Percentiles rank a stretch among this genome's conserved stretches.
These are phyloP conservation scores for Sporisorium exsertum DNA, from an alignment of 1,284 basidiomycete genomes.

Conservation along the genomic window DNA sequence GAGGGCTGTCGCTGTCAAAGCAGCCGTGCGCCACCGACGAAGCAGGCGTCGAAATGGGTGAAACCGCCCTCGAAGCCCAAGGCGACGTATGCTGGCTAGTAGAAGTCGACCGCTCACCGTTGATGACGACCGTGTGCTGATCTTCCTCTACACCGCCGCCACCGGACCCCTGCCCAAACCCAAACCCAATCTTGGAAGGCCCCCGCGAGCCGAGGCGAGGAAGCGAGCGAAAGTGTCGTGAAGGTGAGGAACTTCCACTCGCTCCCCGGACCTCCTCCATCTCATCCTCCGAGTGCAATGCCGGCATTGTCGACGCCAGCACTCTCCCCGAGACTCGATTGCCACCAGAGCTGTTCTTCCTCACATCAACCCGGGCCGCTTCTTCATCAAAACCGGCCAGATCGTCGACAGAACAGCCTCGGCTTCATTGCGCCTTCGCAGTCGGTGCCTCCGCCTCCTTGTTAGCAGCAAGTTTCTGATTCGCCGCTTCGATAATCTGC, in stretches of 20 bases:
- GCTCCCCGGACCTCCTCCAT: conserved; percentile 25
- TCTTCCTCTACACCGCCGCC: background rate
- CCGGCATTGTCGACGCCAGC: conserved; percentile 23
- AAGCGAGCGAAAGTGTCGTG: conserved; percentile 37
- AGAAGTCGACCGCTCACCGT: conserved; percentile 4
- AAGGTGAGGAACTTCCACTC: conserved; percentile 43
- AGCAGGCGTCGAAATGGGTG: conserved; percentile 20
- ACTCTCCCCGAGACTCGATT: conserved; percentile 3
- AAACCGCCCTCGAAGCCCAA: conserved; percentile 14
- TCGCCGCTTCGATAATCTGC: conserved; percentile 62
- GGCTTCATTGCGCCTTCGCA: conserved; percentile 31
- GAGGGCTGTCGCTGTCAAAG: background rate
- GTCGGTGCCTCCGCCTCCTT: conserved; percentile 23
- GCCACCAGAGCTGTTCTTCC: conserved; percentile 41
- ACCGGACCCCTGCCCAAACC: background rate
- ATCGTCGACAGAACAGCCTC: conserved; percentile 47
- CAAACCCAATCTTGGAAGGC: background rate
- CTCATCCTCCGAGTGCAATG: conserved; percentile 17
- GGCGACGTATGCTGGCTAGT: conserved; percentile 22
- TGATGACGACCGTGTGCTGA: background rate
- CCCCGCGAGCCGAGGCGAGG: conserved; percentile 14
- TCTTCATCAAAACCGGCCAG: background rate
- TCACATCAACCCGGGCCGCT: conserved; percentile 14
- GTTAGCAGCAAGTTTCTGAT: conserved; percentile 28
- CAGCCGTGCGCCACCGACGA: conserved; percentile 22